These are phyloP conservation scores for Arachis monticola DNA, from an alignment of 331 rosid genomes.

Conservation along the genomic window DNA sequence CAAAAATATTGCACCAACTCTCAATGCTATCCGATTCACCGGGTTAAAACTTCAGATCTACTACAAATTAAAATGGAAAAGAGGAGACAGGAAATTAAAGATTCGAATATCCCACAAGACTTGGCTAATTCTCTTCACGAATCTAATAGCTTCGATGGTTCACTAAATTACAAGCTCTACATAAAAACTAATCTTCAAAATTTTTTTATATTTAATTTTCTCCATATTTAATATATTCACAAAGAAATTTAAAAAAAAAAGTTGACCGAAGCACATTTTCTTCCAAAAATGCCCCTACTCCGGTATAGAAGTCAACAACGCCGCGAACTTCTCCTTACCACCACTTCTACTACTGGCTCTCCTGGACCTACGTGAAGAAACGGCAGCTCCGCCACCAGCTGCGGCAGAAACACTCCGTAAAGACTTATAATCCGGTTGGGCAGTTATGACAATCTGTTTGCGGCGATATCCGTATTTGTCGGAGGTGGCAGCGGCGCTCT, in stretches of 20 bases:
- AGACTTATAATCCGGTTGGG: constrained; percentile 32
- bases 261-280: background rate
- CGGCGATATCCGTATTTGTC: constrained; percentile 53
- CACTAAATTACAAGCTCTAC: background rate
- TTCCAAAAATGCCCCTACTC: constrained; percentile 68
- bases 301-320: constrained; percentile 68
- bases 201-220: background rate
- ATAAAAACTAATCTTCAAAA: background rate
- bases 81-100: background rate
- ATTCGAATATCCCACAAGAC: constrained; percentile 20
- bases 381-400: background rate
- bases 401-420: constrained; percentile 1
- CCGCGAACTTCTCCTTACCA: constrained; percentile 43
- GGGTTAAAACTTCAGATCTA: constrained; percentile 34
- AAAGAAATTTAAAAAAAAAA: constrained; percentile 22
- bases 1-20: background rate
- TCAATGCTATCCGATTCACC: background rate
- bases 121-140: background rate
- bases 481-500: constrained; percentile 45
- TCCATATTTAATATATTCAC: constrained; percentile 35
- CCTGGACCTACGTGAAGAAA: constrained; percentile 38
- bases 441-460: constrained; percentile 49
- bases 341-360: constrained; percentile 42
- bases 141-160: constrained; percentile 31
- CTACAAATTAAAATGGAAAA: background rate